Percentiles rank a stretch among this genome's conserved stretches.
These are phyloP conservation scores for Thalassiosira sp. DNA, from an alignment of 352 stramenopile species.

Conservation along the genomic window DNA sequence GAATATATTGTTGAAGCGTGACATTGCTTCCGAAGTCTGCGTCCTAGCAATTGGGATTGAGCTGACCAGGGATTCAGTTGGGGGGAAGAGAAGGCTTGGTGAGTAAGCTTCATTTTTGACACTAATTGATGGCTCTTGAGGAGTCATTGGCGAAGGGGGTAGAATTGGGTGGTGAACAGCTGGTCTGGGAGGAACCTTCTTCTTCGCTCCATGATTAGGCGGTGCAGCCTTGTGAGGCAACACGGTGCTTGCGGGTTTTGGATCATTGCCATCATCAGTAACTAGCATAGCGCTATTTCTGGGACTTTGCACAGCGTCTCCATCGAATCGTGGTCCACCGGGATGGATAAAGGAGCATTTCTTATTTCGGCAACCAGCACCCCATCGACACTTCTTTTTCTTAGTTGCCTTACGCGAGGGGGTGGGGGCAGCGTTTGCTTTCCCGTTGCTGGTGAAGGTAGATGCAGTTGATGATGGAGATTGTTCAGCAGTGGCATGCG, in stretches of 20 bases:
- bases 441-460: too few relatives aligned
- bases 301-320: too few relatives aligned
- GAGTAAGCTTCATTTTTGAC: background rate
- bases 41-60: background rate
- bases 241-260: background rate
- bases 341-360: constrained; percentile 22
- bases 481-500: background rate
- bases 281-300: background rate
- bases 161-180: background rate
- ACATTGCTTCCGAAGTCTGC: background rate
- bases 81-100: background rate
- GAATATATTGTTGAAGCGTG: background rate
- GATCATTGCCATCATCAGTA: background rate
- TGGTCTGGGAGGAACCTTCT: background rate
- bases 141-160: constrained; percentile 1
- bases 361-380: constrained; percentile 21
- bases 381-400: constrained; percentile 24
- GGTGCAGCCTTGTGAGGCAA: background rate
- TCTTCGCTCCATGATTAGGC: background rate
- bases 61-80: background rate
- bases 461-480: background rate
- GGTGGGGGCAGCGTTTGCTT: background rate
- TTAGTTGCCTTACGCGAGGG: background rate
- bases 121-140: background rate
- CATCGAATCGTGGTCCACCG: background rate